phyloP scores from a whole-genome alignment of 371 early-diverging fungal genomes.

The Chytridium lagenaria region DNA sequence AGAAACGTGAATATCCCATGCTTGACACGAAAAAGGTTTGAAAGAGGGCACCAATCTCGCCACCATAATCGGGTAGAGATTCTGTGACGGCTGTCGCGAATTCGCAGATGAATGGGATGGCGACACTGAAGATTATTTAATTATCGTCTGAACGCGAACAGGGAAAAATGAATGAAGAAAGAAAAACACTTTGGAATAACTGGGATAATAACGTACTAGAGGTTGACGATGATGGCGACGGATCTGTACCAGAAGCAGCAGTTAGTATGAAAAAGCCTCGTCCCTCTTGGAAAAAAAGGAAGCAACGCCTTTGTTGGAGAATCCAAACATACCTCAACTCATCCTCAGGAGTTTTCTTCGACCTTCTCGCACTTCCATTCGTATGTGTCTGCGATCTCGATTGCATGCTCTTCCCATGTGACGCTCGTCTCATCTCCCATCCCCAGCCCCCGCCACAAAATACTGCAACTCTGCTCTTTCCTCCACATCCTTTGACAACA shows the following conservation, averaged over 20 bases:
- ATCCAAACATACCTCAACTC: not conserved
- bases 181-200: no score
- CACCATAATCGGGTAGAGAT: not conserved
- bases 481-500: no score
- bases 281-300: no score
- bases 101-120: conserved; percentile 17
- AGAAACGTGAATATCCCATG: conserved; percentile 11
- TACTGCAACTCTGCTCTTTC: not conserved
- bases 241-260: not conserved
- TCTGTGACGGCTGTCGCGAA: conserved; percentile 5
- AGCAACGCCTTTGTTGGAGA: no score
- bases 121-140: no score
- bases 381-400: no score
- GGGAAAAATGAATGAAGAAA: no score
- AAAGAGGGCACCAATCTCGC: not conserved
- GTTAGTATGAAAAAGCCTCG: no score
- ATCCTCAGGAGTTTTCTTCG: conserved; percentile 3
- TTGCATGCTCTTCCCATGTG: no score
- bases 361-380: not conserved
- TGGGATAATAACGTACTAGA: conserved; percentile 16
- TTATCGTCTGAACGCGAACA: no score
- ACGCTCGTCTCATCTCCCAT: no score
- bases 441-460: no score
- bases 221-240: conserved; percentile 3
- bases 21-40: not conserved